phyloP scores from a whole-genome alignment of 768 basidiomycete genomes.

The Mycena pura region DNA sequence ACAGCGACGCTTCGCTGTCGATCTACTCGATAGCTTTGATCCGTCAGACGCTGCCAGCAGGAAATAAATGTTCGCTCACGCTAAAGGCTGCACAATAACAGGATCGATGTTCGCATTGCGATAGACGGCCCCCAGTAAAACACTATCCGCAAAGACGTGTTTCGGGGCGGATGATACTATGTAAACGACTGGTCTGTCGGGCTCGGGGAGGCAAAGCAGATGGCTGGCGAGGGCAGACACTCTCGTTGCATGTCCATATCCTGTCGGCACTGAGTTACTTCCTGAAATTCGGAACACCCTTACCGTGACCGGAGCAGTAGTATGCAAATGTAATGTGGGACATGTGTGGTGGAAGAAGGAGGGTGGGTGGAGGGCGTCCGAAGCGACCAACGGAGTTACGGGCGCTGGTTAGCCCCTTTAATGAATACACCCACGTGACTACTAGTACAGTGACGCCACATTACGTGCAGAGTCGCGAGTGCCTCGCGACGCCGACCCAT shows the following conservation, averaged over 20 bases:
- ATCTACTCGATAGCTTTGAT: conserved; percentile 71
- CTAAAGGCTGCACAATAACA: conserved; percentile 80
- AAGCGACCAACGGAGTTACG: neutral
- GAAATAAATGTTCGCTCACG: conserved; percentile 48
- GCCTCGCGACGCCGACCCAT: neutral
- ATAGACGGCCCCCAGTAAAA: conserved; percentile 68
- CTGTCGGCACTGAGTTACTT: conserved; percentile 37
- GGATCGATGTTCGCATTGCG: conserved; percentile 79
- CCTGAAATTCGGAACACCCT: conserved; percentile 24
- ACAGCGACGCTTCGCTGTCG: conserved; percentile 71
- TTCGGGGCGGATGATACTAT: conserved; percentile 79
- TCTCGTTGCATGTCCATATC: conserved; percentile 86
- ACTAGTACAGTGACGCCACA: neutral
- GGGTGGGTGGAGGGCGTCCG: neutral
- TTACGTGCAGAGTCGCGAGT: conserved; percentile 4
- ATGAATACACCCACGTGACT: no score
- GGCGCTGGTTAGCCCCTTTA: no score
- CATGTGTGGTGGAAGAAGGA: conserved; percentile 22
- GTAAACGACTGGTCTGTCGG: conserved; percentile 54
- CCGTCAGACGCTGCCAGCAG: conserved; percentile 8
- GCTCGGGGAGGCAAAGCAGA: conserved; percentile 53
- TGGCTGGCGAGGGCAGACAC: conserved; percentile 76
- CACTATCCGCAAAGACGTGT: conserved; percentile 71
- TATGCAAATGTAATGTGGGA: conserved; percentile 55
- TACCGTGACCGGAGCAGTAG: conserved; percentile 81